phyloP scores from a whole-genome alignment of 1,284 basidiomycete genomes.

The Cryptococcus maquisensis region DNA sequence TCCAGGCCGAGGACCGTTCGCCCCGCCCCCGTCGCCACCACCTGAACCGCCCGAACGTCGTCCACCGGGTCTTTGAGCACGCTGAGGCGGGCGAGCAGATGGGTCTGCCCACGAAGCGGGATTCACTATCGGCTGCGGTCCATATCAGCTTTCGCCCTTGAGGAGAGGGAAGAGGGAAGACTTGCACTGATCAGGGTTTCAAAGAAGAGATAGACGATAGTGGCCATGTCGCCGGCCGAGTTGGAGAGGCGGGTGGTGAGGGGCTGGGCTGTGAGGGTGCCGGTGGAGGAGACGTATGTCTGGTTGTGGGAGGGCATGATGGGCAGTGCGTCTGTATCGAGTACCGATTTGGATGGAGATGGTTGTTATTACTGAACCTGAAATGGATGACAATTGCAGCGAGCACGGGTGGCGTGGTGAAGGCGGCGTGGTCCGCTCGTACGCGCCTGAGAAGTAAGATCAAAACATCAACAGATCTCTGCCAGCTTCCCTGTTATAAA shows the following conservation, averaged over 20 bases:
- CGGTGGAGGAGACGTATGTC: slow-evolving; percentile 35
- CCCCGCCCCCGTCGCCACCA: slow-evolving; percentile 13
- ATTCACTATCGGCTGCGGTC: slow-evolving; percentile 30
- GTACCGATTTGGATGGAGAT: no score
- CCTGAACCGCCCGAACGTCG: slow-evolving; percentile 2
- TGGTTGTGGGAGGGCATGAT: no score
- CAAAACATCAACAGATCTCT: no score
- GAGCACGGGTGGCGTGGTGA: no score
- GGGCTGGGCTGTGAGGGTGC: slow-evolving; percentile 29
- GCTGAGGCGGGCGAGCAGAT: slow-evolving; percentile 4
- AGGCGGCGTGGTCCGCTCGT: no score
- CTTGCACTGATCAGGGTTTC: slow-evolving; percentile 41
- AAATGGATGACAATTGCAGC: no score
- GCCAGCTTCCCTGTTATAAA: no score
- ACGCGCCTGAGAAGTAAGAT: no score
- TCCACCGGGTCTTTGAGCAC: neutral
- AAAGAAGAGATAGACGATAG: slow-evolving; percentile 34
- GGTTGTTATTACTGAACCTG: neutral
- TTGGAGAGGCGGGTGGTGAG: slow-evolving; percentile 20
- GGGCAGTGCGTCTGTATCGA: no score
- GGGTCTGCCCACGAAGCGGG: slow-evolving; percentile 26
- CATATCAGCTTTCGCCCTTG: neutral
- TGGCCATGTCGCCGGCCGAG: slow-evolving; percentile 10
- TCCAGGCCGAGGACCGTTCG: slow-evolving; percentile 13
- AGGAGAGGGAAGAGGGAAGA: neutral